Evolutionary conservation across 768 basidiomycete species (phyloP).

Genomic region (Tephrocybe sp.): DNA sequence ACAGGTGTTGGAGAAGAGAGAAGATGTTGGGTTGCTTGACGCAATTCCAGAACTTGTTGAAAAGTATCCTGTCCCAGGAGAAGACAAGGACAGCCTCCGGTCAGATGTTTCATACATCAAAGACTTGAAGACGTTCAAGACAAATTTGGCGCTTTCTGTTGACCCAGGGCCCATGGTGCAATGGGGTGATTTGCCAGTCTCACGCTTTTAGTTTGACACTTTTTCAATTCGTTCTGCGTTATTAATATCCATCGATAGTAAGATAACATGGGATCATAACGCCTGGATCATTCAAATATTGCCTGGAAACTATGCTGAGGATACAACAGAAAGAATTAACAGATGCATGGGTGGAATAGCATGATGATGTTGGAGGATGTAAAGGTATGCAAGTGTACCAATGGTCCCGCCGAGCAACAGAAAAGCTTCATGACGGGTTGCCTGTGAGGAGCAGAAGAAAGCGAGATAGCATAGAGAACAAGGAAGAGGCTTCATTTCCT

Average conservation of each 20-base stretch:
- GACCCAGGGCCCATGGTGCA: slow-evolving; percentile 68
- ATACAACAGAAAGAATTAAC: slow-evolving; percentile 1
- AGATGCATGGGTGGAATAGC: slow-evolving; percentile 13
- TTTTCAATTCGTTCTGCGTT: neutral
- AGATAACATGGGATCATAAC: neutral
- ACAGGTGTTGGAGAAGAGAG: slow-evolving; percentile 38
- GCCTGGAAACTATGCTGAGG: too few species aligned
- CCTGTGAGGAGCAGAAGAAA: slow-evolving; percentile 2
- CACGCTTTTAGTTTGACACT: slow-evolving; percentile 46
- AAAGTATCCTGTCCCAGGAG: slow-evolving; percentile 54
- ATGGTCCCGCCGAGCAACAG: slow-evolving; percentile 6
- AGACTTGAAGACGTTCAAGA: slow-evolving; percentile 68
- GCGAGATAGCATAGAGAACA: neutral
- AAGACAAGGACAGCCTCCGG: slow-evolving; percentile 44
- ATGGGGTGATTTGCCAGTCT: slow-evolving; percentile 71
- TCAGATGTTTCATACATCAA: slow-evolving; percentile 60
- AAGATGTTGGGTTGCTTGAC: slow-evolving; percentile 47
- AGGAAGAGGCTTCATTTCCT: slow-evolving; percentile 36
- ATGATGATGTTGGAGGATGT: slow-evolving; percentile 12
- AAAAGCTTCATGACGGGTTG: slow-evolving; percentile 3
- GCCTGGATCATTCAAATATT: neutral
- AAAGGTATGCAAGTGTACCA: slow-evolving; percentile 13
- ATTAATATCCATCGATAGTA: neutral
- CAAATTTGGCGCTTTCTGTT: slow-evolving; percentile 49
- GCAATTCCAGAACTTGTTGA: slow-evolving; percentile 59